Evolutionary conservation across 306 rosid genomes (phyloP).

Genomic region (Glycine soja): DNA sequence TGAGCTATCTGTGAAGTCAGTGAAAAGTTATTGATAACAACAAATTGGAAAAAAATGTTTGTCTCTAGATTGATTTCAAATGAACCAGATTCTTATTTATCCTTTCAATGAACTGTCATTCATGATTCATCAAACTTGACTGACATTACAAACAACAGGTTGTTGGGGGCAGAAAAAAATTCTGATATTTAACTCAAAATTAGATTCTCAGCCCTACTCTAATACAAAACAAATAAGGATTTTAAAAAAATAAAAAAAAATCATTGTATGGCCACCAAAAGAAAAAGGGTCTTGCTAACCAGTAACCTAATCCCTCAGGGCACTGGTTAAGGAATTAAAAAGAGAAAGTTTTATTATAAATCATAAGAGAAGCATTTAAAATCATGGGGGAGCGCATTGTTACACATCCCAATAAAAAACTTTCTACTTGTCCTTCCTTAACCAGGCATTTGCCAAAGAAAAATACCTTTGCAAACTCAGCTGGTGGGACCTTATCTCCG

Average conservation of each 20-base stretch:
- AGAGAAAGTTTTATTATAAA: no score
- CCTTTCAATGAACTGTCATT: constrained; percentile 21
- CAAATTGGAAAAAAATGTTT: constrained; percentile 26
- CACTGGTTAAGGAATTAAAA: no score
- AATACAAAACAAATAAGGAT: background rate
- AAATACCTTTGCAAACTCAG: constrained; percentile 91
- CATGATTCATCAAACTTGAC: constrained; percentile 19
- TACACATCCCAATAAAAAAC: no score
- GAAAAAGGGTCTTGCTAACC: no score
- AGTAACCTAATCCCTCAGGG: no score
- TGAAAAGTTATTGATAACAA: constrained; percentile 12
- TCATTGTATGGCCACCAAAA: constrained; percentile 6
- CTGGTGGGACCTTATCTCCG: constrained; percentile 95
- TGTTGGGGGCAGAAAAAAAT: background rate
- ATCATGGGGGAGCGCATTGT: no score
- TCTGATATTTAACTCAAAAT: background rate
- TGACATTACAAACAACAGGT: background rate
- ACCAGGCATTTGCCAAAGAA: background rate
- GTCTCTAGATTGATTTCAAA: background rate
- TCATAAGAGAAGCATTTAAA: no score
- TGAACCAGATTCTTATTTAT: background rate
- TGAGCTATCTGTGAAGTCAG: constrained; percentile 70
- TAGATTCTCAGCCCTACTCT: background rate
- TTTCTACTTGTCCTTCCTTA: no score
- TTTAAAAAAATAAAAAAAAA: background rate